Evolutionary conservation across 768 basidiomycete genomes (phyloP).

Genomic region (Mycena crocata): DNA sequence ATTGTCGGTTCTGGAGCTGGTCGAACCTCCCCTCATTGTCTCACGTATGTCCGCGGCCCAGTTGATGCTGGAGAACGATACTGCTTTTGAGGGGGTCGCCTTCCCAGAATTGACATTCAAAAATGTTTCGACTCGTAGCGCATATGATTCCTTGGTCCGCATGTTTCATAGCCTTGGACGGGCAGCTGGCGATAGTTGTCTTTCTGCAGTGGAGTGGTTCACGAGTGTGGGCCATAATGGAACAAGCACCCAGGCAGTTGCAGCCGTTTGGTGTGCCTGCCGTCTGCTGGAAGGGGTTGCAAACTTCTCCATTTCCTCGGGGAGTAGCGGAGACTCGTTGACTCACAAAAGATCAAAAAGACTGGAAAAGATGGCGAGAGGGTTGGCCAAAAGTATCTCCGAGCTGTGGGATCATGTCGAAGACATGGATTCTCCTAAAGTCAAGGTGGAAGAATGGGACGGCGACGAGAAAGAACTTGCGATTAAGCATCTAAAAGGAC

Average conservation of each 20-base stretch:
- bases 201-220: conserved; percentile 90
- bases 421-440: conserved; percentile 38
- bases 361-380: conserved; percentile 73
- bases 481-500: conserved; percentile 75
- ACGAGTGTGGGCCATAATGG: conserved; percentile 62
- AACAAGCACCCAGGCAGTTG: conserved; percentile 59
- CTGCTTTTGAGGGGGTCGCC: conserved; percentile 45
- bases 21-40: conserved; percentile 60
- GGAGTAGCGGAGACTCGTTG: conserved; percentile 39
- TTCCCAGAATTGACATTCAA: conserved; percentile 75
- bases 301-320: conserved; percentile 54
- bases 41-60: conserved; percentile 62
- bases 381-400: conserved; percentile 70
- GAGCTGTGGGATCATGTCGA: conserved; percentile 76
- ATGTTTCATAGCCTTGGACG: conserved; percentile 83
- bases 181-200: conserved; percentile 73
- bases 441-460: conserved; percentile 30
- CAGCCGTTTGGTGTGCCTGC: conserved; percentile 89
- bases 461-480: no score
- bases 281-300: conserved; percentile 81
- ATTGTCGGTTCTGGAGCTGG: conserved; percentile 83
- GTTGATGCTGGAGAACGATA: conserved; percentile 67
- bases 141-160: conserved; percentile 65
- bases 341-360: conserved; percentile 55
- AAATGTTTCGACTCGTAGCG: conserved; percentile 62